Evolutionary conservation across 2,329 filamentous ascomycete genomes (phyloP), one percentile per base, ranked within the genome.

Genomic region (Dothideomycetidae sp.): DNA sequence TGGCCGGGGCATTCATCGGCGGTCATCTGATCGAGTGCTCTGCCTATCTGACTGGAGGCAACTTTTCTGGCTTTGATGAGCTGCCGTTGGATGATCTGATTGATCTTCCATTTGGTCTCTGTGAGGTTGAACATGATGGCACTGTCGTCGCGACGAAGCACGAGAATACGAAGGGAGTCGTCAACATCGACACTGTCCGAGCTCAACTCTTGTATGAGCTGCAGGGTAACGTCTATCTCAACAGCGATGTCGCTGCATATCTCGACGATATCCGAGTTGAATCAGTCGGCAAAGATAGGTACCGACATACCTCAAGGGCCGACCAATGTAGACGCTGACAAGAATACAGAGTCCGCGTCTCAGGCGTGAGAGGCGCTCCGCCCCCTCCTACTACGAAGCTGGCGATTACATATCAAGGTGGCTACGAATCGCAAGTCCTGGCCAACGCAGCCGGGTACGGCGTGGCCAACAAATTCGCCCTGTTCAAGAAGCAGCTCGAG

Each of bases 201-300:
- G 65, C 62, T 3, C 68, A 73, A 41, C 53, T 71, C 2, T 46
- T 72, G 1, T 71, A 70, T 46, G 67, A 71, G 48, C 64, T 70
- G 10, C 66, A 70, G 44, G 68, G 68, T 4, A 64, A 64, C 0
- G 64, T 62, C 58, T 74, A 74, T 48, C 69, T 62, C 56, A 71
- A 73, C 53, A 66, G 63, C 0, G 70, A 73, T 43, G 69, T 72
- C 18, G 70, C 64, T 0, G 69, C 69, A 0, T 47, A 68, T 10
- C 53, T 73, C 9, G 54, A 62, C 32, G 54, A 62, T 11, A 53
- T 71, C 23, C 61, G 58, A 39, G 68, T 76, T 42, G 62, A 68
- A 31, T 62, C 73, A 37, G 41, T 67, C 4, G 61, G 59, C 9
- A 31, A 31, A 5, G 5, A 31, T 12, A n/a, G 29, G 29, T 31